Conservation (phyloP, 768 basidiomycete species). For the Paxillus ammoniavirescens region DNA sequence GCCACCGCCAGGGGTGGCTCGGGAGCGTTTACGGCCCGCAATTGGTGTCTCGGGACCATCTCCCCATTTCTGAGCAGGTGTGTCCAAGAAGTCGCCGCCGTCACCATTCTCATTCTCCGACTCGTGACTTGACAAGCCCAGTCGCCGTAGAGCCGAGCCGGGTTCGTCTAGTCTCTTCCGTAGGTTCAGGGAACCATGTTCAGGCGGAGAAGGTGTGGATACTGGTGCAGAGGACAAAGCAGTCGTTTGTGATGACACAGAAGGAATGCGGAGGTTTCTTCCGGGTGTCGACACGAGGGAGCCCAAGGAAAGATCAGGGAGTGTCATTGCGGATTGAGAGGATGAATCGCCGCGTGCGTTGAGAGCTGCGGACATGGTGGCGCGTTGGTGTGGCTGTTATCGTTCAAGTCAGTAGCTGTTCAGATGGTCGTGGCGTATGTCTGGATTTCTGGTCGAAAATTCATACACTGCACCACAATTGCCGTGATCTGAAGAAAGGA, state of each 20-base stretch:
- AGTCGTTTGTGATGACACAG: conserved; percentile 50
- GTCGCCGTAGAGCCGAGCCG: conserved; percentile 39
- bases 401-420: too few species aligned
- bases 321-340: conserved; percentile 40
- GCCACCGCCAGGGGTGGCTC: conserved; percentile 24
- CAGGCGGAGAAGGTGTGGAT: conserved; percentile 50
- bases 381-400: too few species aligned
- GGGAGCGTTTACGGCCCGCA: conserved; percentile 44
- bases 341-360: conserved; percentile 41
- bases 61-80: conserved; percentile 54
- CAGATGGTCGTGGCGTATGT: too few species aligned
- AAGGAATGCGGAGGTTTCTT: conserved; percentile 43
- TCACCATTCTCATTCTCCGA: conserved; percentile 38
- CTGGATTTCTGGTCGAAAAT: too few species aligned
- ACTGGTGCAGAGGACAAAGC: conserved; percentile 50
- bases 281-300: conserved; percentile 55
- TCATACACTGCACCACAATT: too few species aligned
- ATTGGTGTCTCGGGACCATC: conserved; percentile 51
- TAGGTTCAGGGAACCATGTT: conserved; percentile 26
- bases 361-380: conserved; percentile 43
- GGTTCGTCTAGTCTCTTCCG: conserved; percentile 41
- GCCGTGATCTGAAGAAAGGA: too few species aligned
- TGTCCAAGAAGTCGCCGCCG: conserved; percentile 49
- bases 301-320: conserved; percentile 62
- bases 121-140: conserved; percentile 31